Conservation (phyloP, 805 yeast genomes). For the Suhomyces kilbournensis region DNA sequence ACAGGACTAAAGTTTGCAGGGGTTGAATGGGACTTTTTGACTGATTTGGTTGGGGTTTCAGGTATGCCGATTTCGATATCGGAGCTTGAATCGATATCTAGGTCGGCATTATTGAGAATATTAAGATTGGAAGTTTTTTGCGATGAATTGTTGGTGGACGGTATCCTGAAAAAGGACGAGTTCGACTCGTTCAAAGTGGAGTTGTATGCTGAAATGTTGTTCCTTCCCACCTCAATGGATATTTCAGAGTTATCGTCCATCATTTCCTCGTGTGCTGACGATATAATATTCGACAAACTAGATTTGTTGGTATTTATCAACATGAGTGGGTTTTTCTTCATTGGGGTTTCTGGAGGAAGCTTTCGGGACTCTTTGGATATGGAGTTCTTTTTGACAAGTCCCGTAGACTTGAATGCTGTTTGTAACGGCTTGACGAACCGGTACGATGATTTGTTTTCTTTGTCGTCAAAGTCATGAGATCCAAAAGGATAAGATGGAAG, state of each 20-base stretch:
- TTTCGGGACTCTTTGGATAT: constrained; percentile 21
- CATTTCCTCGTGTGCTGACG: constrained; percentile 19
- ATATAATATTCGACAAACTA: constrained; percentile 16
- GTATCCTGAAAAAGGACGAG: constrained; percentile 31
- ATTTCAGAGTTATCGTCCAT: constrained; percentile 20
- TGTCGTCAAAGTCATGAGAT: constrained; percentile 23
- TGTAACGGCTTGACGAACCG: constrained; percentile 79
- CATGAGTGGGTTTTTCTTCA: constrained; percentile 40
- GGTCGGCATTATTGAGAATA: constrained; percentile 12
- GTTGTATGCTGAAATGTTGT: constrained; percentile 17
- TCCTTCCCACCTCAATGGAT: constrained; percentile 42
- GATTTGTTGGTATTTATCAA: constrained; percentile 24
- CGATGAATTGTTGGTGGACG: constrained; percentile 14
- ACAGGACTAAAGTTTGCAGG: constrained; percentile 28
- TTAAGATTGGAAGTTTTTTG: constrained; percentile 9
- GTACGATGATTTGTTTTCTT: constrained; percentile 45
- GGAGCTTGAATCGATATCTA: constrained; percentile 17
- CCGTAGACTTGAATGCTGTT: constrained; percentile 76
- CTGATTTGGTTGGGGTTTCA: constrained; percentile 40
- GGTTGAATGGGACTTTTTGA: constrained; percentile 25
- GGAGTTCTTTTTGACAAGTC: constrained; percentile 55
- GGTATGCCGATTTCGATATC: constrained; percentile 24
- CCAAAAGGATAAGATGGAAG: background rate
- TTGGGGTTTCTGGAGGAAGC: constrained; percentile 44
- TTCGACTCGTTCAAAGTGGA: constrained; percentile 29